phyloP scores from a whole-genome alignment of 78 protist genomes.

The Dictyostelium discoideum region dicty_2.7 NC_007091.3:5028001-5028500 shows the following conservation, averaged over 20 bases:
- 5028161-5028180: background rate
- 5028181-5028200: slow-evolving; percentile 56
- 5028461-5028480: slow-evolving; percentile 27
- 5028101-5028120: slow-evolving; percentile 59
- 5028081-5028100: slow-evolving; percentile 31
- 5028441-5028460: slow-evolving; percentile 9
- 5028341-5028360: slow-evolving; percentile 28
- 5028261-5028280: slow-evolving; percentile 72
- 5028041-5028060: slow-evolving; percentile 64
- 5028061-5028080: slow-evolving; percentile 15
- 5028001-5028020: slow-evolving; percentile 30
- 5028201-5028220: slow-evolving; percentile 17
- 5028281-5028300: slow-evolving; percentile 56
- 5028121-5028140: background rate
- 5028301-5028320: slow-evolving; percentile 55
- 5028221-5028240: slow-evolving; percentile 38
- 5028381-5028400: slow-evolving; percentile 50
- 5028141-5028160: background rate
- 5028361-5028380: slow-evolving; percentile 66
- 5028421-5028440: slow-evolving; percentile 35
- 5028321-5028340: slow-evolving; percentile 64
- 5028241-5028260: slow-evolving; percentile 68
- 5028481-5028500: slow-evolving; percentile 48
- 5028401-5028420: slow-evolving; percentile 60
- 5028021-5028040: slow-evolving; percentile 54